Conservation (phyloP, 2,329 filamentous ascomycete species). For the Camillea tinctor region DNA sequence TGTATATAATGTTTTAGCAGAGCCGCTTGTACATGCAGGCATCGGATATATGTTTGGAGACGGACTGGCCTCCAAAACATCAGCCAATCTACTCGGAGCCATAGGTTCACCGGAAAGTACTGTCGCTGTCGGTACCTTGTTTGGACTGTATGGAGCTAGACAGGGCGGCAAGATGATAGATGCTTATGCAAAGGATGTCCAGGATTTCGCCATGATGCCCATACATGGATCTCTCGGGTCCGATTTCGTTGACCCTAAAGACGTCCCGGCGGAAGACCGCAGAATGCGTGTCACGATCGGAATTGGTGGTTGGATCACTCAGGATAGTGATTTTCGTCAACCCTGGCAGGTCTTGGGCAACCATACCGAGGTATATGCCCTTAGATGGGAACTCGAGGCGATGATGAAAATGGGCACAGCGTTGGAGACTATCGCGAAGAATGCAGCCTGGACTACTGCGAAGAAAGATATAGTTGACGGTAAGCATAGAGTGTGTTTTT, state of each 20-base stretch:
- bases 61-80: constrained; percentile 70
- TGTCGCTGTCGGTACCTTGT: constrained; percentile 77
- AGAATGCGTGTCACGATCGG: constrained; percentile 80
- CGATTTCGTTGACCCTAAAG: constrained; percentile 48
- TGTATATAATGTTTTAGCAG: constrained; percentile 59
- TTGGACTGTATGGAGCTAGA: constrained; percentile 84
- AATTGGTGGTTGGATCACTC: constrained; percentile 77
- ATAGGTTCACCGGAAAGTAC: constrained; percentile 79
- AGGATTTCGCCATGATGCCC: constrained; percentile 84
- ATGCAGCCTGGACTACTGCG: constrained; percentile 75
- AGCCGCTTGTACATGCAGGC: constrained; percentile 73
- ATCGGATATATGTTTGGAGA: constrained; percentile 79
- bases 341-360: constrained; percentile 77
- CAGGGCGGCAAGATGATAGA: constrained; percentile 88
- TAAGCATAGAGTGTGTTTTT: constrained; percentile 41
- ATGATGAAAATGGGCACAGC: constrained; percentile 75
- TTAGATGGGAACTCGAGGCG: constrained; percentile 80
- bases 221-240: constrained; percentile 52
- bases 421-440: constrained; percentile 74
- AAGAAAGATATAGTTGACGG: constrained; percentile 47
- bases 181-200: constrained; percentile 79
- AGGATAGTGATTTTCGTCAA: constrained; percentile 67
- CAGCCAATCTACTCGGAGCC: constrained; percentile 75
- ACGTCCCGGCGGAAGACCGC: constrained; percentile 56
- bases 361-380: constrained; percentile 74